phyloP scores from a whole-genome alignment of 2,329 filamentous ascomycete species.

The Fusarium sterilihyphosum region DNA sequence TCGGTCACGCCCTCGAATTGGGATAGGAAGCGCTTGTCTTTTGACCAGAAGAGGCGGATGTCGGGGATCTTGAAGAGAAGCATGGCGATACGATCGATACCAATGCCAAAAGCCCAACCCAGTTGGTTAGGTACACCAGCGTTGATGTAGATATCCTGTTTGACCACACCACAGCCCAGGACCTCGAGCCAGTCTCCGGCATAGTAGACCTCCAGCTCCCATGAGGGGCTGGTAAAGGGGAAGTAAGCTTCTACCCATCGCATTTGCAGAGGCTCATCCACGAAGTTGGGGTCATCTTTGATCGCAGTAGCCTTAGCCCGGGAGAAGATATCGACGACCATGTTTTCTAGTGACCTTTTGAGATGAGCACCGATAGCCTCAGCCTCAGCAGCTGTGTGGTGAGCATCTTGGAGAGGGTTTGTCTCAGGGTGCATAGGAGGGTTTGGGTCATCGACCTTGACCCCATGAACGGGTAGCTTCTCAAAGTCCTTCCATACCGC shows the following conservation, averaged over 20 bases:
- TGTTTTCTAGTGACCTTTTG: slow-evolving; percentile 87
- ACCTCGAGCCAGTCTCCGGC: slow-evolving; percentile 96
- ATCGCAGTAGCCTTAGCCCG: slow-evolving; percentile 75
- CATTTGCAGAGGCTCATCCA: slow-evolving; percentile 80
- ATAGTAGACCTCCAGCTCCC: slow-evolving; percentile 97
- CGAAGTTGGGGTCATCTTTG: slow-evolving; percentile 58
- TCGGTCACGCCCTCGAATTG: slow-evolving; percentile 78
- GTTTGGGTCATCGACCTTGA: slow-evolving; percentile 85
- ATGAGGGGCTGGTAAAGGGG: slow-evolving; percentile 94
- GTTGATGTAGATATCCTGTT: slow-evolving; percentile 82
- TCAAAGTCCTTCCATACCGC: slow-evolving; percentile 77
- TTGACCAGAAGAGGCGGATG: slow-evolving; percentile 95
- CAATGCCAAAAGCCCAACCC: slow-evolving; percentile 96
- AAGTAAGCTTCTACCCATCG: slow-evolving; percentile 98
- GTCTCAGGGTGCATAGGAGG: slow-evolving; percentile 79
- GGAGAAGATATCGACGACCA: slow-evolving; percentile 90
- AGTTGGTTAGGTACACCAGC: slow-evolving; percentile 79
- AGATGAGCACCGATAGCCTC: slow-evolving; percentile 86
- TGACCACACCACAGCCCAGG: slow-evolving; percentile 89
- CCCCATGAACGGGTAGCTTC: slow-evolving; percentile 75
- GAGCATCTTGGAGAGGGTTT: slow-evolving; percentile 81
- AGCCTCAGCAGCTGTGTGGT: slow-evolving; percentile 80
- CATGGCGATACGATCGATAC: slow-evolving; percentile 96
- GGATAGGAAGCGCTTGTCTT: slow-evolving; percentile 82
- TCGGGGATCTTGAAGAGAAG: slow-evolving; percentile 95